Percentiles rank a stretch among this genome's conserved stretches.
Evolutionary conservation across 495 filamentous ascomycete genomes (phyloP).

Genomic region (Annulohypoxylon moriforme): DNA sequence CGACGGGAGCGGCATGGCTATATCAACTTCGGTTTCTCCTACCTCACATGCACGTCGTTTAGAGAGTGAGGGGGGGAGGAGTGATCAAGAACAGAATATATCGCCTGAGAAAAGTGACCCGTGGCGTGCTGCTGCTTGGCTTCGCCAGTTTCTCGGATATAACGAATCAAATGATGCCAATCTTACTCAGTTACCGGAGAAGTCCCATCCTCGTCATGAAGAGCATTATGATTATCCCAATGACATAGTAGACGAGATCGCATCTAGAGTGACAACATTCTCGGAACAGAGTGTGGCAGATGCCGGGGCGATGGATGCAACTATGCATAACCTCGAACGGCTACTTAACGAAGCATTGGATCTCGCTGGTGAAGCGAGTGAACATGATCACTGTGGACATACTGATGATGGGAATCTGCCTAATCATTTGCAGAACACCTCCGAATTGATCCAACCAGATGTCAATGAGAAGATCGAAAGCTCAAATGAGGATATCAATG

Average conservation of each 20-base stretch:
- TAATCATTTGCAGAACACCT: not conserved
- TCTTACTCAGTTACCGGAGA: conserved; percentile 47
- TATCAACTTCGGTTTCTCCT: conserved; percentile 28
- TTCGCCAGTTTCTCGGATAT: conserved; percentile 46
- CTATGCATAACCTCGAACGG: conserved; percentile 58
- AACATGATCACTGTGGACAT: conserved; percentile 32
- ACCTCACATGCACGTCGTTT: conserved; percentile 8
- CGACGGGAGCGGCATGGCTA: not conserved
- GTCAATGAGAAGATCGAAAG: not conserved
- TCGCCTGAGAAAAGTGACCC: conserved; percentile 20
- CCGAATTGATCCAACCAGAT: not conserved
- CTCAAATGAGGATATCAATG: conserved; percentile 36
- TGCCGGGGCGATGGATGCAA: conserved; percentile 41
- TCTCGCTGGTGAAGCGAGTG: conserved; percentile 54
- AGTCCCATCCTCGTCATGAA: conserved; percentile 37
- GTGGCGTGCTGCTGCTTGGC: conserved; percentile 37
- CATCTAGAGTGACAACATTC: conserved; percentile 43
- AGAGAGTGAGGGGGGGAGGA: not conserved
- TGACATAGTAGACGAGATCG: conserved; percentile 34
- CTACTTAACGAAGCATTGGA: conserved; percentile 60
- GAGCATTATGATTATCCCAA: conserved; percentile 33
- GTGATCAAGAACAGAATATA: conserved; percentile 11
- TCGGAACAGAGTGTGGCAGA: conserved; percentile 32
- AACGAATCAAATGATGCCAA: conserved; percentile 22
- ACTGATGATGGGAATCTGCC: conserved; percentile 11